Evolutionary conservation across 192 early-diverging fungal genomes (phyloP).

Genomic region (Dimargaris xerosporica): DNA sequence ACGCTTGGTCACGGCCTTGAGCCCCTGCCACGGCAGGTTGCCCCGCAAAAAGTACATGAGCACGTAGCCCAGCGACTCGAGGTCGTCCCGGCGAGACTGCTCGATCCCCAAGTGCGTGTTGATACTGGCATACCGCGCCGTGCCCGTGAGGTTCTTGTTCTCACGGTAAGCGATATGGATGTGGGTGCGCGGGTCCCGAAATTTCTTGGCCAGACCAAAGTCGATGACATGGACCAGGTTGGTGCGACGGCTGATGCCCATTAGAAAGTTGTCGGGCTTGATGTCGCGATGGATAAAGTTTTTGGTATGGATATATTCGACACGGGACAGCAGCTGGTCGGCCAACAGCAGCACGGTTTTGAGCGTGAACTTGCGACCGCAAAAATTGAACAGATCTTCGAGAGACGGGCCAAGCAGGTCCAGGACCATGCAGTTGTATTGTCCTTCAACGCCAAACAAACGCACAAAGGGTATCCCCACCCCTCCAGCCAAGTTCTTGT

Average conservation of each 20-base stretch:
- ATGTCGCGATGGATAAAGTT: constrained; percentile 87
- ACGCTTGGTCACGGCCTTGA: constrained; percentile 78
- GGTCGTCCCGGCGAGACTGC: constrained; percentile 80
- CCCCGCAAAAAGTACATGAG: constrained; percentile 87
- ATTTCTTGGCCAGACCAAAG: constrained; percentile 83
- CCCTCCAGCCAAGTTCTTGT: constrained; percentile 85
- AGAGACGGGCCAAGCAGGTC: constrained; percentile 84
- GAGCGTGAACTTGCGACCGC: constrained; percentile 72
- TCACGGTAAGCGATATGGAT: constrained; percentile 84
- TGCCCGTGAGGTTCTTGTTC: constrained; percentile 86
- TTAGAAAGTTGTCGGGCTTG: constrained; percentile 84
- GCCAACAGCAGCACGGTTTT: constrained; percentile 77
- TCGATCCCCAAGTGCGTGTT: constrained; percentile 76
- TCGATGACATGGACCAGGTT: constrained; percentile 81
- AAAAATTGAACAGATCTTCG: constrained; percentile 82
- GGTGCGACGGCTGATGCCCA: constrained; percentile 70
- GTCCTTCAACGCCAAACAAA: constrained; percentile 68
- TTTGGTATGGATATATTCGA: constrained; percentile 70
- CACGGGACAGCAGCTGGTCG: constrained; percentile 70
- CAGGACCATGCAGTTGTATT: constrained; percentile 76
- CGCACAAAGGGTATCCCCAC: constrained; percentile 80
- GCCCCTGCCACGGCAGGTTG: constrained; percentile 82
- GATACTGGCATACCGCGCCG: constrained; percentile 82
- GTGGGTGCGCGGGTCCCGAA: constrained; percentile 66
- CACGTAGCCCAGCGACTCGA: constrained; percentile 79